phyloP scores from a whole-genome alignment of 768 basidiomycete species.

The Kwoniella dejecticola region DNA sequence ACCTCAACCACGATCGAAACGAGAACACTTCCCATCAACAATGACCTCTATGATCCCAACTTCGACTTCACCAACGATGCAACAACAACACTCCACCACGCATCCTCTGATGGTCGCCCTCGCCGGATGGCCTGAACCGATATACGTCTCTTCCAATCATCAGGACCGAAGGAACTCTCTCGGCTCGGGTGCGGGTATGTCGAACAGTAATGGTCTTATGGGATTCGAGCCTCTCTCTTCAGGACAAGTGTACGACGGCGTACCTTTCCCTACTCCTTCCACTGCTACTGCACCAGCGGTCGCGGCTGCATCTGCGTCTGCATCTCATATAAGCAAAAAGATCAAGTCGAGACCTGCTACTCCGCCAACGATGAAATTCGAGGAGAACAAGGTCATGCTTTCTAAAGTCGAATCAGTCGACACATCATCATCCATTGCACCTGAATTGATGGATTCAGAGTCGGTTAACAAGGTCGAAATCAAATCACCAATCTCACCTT shows the following conservation, averaged over 20 bases:
- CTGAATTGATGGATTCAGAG: too few relatives aligned
- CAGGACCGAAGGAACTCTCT: not conserved
- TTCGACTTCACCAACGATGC: not conserved
- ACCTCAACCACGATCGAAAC: not conserved
- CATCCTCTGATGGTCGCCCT: constrained; percentile 27
- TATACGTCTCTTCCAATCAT: constrained; percentile 11
- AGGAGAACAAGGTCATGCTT: too few relatives aligned
- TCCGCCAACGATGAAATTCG: too few relatives aligned
- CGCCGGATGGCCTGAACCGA: constrained; percentile 28
- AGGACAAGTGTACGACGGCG: constrained; percentile 19
- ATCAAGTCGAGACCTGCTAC: constrained; percentile 1
- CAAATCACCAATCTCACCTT: not conserved
- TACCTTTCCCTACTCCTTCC: not conserved
- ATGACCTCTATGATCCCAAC: too few relatives aligned
- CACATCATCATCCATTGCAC: too few relatives aligned
- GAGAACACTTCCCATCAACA: too few relatives aligned
- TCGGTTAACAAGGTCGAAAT: too few relatives aligned
- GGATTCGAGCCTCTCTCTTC: constrained; percentile 11
- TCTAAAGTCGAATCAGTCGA: too few relatives aligned
- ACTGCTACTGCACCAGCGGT: not conserved
- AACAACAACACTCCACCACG: not conserved
- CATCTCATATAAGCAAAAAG: not conserved
- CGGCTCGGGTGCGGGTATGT: too few relatives aligned
- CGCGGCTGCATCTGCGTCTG: not conserved
- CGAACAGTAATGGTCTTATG: not conserved